Evolutionary conservation across 768 basidiomycete genomes (phyloP), one percentile per base, ranked within the genome.

Genomic region (Xerocomus brunneocitrinus): DNA sequence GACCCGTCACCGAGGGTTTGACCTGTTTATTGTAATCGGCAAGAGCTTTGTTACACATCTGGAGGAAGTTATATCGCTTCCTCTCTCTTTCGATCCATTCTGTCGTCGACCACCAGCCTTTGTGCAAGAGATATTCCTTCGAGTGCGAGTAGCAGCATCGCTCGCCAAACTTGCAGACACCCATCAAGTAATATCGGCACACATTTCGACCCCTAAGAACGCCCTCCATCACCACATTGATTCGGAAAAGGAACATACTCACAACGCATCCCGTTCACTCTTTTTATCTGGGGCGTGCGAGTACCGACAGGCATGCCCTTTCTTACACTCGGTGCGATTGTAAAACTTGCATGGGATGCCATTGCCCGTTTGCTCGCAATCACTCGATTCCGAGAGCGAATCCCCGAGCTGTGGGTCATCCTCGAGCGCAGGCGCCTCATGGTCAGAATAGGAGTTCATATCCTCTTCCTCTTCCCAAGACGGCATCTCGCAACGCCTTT

Each of bases 201-300:
- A 80, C 78, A 48, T 81, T 84, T 49, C 74, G 73, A 1, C 82
- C 81, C 2, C 82, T 84, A 52, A 14, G 10, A 46, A 50, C 8
- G 16, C 13, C n/a, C 2, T n/a, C 13, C 2, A 35, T 31, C 24
- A 43, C 42, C 5, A 16, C 27, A 25, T 14, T 14, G 25, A 5
- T 31, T n/a, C 13, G 12, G 19, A 19, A 14, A 22, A 1, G 12
- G 24, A 40, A 9, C 49, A 49, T 12, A 71, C 80, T 54, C 53
- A 83, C 83, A 82, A 63, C 12, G 75, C 72, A 56, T 84, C 79
- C 19, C 81, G 71, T 13, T 80, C 73, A 54, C 81, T 83, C 62
- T 76, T 79, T 39, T 72, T 60, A 55, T 83, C 80, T 0, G 81
- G 80, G 0, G 79, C 77, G 61, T 84, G 81, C 19, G 75, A 79